Evolutionary conservation across 2,329 filamentous ascomycete genomes (phyloP).

Genomic region (Cladophialophora bantiana): DNA sequence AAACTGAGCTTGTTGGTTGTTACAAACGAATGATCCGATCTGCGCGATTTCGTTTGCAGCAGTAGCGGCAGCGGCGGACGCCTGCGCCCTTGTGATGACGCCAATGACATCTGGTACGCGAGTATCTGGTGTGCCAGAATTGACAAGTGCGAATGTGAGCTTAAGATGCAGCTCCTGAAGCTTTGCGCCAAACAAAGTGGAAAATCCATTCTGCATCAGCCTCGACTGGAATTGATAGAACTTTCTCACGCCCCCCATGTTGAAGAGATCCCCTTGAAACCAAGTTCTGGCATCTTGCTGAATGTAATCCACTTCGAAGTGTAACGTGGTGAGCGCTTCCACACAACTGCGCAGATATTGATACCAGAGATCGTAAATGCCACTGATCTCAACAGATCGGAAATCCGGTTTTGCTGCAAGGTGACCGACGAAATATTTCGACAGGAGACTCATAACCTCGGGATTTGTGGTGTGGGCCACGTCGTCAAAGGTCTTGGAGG

Average conservation of each 20-base stretch:
- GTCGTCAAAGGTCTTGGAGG: conserved; percentile 31
- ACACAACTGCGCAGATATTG: conserved; percentile 30
- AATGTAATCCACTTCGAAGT: conserved; percentile 32
- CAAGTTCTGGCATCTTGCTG: conserved; percentile 27
- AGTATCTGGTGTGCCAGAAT: conserved; percentile 21
- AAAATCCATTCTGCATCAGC: conserved; percentile 30
- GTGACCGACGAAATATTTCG: conserved; percentile 29
- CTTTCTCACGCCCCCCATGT: conserved; percentile 28
- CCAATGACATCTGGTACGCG: conserved; percentile 31
- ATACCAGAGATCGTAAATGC: conserved; percentile 32
- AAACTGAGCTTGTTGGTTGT: conserved; percentile 29
- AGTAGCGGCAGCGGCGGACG: conserved; percentile 20
- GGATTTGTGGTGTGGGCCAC: conserved; percentile 28
- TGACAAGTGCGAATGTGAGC: conserved; percentile 29
- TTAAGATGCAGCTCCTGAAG: conserved; percentile 31
- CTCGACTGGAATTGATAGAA: conserved; percentile 31
- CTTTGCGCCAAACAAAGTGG: conserved; percentile 28
- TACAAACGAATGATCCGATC: conserved; percentile 29
- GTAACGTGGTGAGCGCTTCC: conserved; percentile 28
- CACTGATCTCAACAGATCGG: conserved; percentile 21
- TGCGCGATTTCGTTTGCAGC: conserved; percentile 28
- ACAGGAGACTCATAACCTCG: conserved; percentile 29
- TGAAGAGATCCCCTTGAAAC: conserved; percentile 30
- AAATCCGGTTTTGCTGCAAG: conserved; percentile 26
- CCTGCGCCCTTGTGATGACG: conserved; percentile 26